Percentiles rank a stretch among this genome's conserved stretches.
Evolutionary conservation across 768 basidiomycete species (phyloP).

Genomic region (Dioszegia aurantiaca): DNA sequence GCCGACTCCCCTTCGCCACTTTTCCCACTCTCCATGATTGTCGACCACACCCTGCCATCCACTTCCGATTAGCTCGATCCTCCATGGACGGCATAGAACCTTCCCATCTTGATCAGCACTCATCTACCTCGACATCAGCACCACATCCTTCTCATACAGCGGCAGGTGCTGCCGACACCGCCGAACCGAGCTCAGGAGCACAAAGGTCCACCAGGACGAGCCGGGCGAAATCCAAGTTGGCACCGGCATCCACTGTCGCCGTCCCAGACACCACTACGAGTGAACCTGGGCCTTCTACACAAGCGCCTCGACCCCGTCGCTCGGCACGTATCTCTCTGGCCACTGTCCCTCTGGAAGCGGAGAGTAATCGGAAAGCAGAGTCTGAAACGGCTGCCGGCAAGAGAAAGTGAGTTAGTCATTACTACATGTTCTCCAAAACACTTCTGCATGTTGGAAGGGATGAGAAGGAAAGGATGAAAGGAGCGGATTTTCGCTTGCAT

Average conservation of each 20-base stretch:
- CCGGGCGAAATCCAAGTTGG: background rate
- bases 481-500: background rate
- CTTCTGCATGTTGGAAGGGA: background rate
- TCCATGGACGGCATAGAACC: constrained; percentile 23
- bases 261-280: background rate
- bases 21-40: constrained; percentile 1
- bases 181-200: constrained; percentile 5
- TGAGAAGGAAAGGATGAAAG: background rate
- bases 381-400: constrained; percentile 14
- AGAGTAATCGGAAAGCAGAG: constrained; percentile 27
- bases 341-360: constrained; percentile 5
- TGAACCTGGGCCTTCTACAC: background rate
- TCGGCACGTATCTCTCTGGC: constrained; percentile 28
- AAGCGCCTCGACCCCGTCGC: constrained; percentile 27
- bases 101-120: constrained; percentile 23
- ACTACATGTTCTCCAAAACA: background rate
- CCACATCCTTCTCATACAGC: background rate
- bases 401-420: constrained; percentile 12
- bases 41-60: background rate
- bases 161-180: background rate
- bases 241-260: background rate
- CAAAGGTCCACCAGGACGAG: background rate
- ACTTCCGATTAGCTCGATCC: constrained; percentile 8
- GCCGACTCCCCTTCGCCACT: constrained; percentile 3
- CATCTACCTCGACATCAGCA: constrained; percentile 11